Evolutionary conservation across 306 rosid species (phyloP).

Genomic region (Crotalaria pallida): DNA sequence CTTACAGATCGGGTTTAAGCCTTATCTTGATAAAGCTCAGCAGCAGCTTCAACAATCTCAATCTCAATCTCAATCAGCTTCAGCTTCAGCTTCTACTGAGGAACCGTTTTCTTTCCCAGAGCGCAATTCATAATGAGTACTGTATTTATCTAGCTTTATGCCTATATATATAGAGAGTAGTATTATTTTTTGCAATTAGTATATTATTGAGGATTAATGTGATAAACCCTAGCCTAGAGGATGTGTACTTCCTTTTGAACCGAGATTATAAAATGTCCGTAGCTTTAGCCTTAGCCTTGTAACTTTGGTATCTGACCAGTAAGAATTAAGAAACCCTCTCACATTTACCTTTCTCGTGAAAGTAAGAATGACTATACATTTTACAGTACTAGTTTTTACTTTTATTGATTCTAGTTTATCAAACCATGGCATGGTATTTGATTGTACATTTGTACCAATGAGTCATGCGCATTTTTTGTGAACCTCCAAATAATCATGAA

Average conservation of each 20-base stretch:
- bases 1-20: conserved; percentile 63
- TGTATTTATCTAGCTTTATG: background rate
- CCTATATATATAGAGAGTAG: background rate
- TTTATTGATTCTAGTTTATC: background rate
- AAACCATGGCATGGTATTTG: background rate
- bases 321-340: background rate
- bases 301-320: background rate
- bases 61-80: conserved; percentile 18
- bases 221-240: background rate
- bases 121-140: conserved; percentile 23
- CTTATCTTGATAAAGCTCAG: conserved; percentile 72
- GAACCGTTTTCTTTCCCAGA: conserved; percentile 30
- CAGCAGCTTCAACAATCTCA: conserved; percentile 29
- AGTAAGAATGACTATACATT: too few relatives aligned
- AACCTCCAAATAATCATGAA: too few relatives aligned
- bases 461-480: background rate
- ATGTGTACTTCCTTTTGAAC: background rate
- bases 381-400: too few relatives aligned
- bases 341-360: too few relatives aligned
- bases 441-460: background rate
- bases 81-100: conserved; percentile 29
- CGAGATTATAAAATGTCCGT: background rate
- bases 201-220: background rate
- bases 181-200: too few relatives aligned
- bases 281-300: background rate